Evolutionary conservation across 2,329 filamentous ascomycete genomes (phyloP).

Genomic region (Ceratocystis destructans): DNA sequence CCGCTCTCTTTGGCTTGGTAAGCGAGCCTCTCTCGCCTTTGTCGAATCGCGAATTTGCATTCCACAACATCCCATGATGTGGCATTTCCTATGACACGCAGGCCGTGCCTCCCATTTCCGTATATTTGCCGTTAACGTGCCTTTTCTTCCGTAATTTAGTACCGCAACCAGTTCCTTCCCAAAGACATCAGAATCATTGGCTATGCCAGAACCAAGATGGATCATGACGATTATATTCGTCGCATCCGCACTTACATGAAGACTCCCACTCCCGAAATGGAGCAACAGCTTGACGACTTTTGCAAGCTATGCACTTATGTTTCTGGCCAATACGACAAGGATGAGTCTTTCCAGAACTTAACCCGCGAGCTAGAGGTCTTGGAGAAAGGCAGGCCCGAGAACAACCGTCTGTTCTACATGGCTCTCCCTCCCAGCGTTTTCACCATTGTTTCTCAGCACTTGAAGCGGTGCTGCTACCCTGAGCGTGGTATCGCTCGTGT

Average conservation of each 20-base stretch:
- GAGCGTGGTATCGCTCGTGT: slow-evolving; percentile 80
- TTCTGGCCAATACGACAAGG: slow-evolving; percentile 94
- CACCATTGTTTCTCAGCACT: slow-evolving; percentile 89
- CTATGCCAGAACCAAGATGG: slow-evolving; percentile 99
- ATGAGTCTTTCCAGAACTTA: slow-evolving; percentile 80
- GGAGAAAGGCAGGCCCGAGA: slow-evolving; percentile 69
- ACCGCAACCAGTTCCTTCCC: slow-evolving; percentile 95
- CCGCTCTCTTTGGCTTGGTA: slow-evolving; percentile 92
- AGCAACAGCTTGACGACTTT: slow-evolving; percentile 90
- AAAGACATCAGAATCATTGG: slow-evolving; percentile 95
- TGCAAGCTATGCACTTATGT: slow-evolving; percentile 79
- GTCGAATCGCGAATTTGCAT: background rate
- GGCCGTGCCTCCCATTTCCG: slow-evolving; percentile 15
- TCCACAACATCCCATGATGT: background rate
- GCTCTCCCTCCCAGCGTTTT: slow-evolving; percentile 94
- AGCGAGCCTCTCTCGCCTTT: slow-evolving; percentile 31
- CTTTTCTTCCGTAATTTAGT: slow-evolving; percentile 39
- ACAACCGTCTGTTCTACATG: slow-evolving; percentile 97
- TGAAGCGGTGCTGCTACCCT: slow-evolving; percentile 96
- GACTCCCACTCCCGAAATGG: slow-evolving; percentile 91
- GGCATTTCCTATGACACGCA: slow-evolving; percentile 7
- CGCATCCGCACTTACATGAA: slow-evolving; percentile 98
- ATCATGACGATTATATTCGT: slow-evolving; percentile 86
- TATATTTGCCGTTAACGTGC: background rate
- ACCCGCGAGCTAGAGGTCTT: slow-evolving; percentile 75